phyloP scores from a whole-genome alignment of 1,284 basidiomycete genomes.

The Gomphus bonarii region DNA sequence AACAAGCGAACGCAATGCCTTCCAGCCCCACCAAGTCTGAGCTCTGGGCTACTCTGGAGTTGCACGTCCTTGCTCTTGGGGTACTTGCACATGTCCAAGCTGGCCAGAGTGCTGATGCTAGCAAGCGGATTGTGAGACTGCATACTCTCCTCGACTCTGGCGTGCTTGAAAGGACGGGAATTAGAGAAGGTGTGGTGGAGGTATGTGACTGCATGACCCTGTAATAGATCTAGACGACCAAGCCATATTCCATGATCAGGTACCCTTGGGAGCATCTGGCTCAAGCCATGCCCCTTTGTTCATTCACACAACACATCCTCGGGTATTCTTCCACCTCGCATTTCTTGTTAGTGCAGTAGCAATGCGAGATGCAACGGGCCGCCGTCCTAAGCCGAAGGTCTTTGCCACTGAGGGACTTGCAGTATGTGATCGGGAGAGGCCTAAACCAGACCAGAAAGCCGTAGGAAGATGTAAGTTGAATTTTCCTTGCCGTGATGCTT shows the following conservation, averaged over 20 bases:
- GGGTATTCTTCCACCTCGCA: constrained; percentile 47
- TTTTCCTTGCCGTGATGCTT: neutral
- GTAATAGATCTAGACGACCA: neutral
- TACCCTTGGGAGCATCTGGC: constrained; percentile 17
- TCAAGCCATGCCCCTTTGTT: constrained; percentile 33
- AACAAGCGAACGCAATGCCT: constrained; percentile 8
- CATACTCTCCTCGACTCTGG: constrained; percentile 55
- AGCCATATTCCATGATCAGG: neutral
- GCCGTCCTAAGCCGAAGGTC: constrained; percentile 57
- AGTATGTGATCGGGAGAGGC: constrained; percentile 36
- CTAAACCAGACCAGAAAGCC: constrained; percentile 21
- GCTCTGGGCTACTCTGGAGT: constrained; percentile 31
- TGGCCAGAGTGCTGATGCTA: constrained; percentile 34
- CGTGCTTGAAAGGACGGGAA: constrained; percentile 30
- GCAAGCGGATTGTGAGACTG: constrained; percentile 39
- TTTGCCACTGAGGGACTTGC: constrained; percentile 57
- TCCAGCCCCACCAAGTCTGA: neutral
- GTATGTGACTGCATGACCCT: constrained; percentile 21
- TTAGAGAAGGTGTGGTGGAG: constrained; percentile 39
- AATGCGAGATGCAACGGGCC: constrained; percentile 60
- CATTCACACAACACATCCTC: constrained; percentile 56
- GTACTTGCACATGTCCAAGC: constrained; percentile 48
- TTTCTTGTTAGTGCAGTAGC: constrained; percentile 55
- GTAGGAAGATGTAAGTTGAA: constrained; percentile 1
- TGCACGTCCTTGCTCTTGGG: constrained; percentile 46